Evolutionary conservation across 441 rosid genomes (phyloP).

Genomic region (Codiaeum variegatum): DNA sequence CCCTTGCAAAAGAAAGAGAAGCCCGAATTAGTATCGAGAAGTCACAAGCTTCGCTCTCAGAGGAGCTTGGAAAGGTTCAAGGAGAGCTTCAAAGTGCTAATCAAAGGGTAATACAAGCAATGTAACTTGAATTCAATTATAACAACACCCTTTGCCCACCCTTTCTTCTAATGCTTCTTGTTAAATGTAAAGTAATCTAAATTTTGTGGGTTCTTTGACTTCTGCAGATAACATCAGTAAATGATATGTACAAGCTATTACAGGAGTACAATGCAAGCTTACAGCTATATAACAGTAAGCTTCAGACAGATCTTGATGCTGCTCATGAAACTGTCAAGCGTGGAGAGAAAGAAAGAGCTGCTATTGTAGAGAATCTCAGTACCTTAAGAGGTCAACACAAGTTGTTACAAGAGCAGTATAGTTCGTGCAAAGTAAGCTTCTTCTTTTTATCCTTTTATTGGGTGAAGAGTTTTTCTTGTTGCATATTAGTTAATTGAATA

Average conservation of each 20-base stretch:
- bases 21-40: conserved; percentile 66
- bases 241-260: conserved; percentile 73
- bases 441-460: background rate
- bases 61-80: conserved; percentile 64
- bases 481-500: background rate
- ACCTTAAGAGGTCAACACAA: conserved; percentile 73
- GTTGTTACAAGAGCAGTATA: conserved; percentile 79
- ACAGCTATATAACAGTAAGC: conserved; percentile 74
- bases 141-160: background rate
- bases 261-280: conserved; percentile 90
- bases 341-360: conserved; percentile 73
- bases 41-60: conserved; percentile 53
- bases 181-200: conserved; percentile 5
- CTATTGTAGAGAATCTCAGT: conserved; percentile 72
- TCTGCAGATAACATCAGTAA: conserved; percentile 58
- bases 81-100: conserved; percentile 70
- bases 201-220: conserved; percentile 20
- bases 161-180: background rate
- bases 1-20: conserved; percentile 57
- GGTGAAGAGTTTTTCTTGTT: background rate
- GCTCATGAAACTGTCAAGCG: conserved; percentile 57
- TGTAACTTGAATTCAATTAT: conserved; percentile 5
- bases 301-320: conserved; percentile 64
- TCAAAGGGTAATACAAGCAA: conserved; percentile 52
- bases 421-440: conserved; percentile 59